Evolutionary conservation across 768 basidiomycete species (phyloP), one percentile per base, ranked within the genome.

Genomic region (Boletus vinaceobasis): DNA sequence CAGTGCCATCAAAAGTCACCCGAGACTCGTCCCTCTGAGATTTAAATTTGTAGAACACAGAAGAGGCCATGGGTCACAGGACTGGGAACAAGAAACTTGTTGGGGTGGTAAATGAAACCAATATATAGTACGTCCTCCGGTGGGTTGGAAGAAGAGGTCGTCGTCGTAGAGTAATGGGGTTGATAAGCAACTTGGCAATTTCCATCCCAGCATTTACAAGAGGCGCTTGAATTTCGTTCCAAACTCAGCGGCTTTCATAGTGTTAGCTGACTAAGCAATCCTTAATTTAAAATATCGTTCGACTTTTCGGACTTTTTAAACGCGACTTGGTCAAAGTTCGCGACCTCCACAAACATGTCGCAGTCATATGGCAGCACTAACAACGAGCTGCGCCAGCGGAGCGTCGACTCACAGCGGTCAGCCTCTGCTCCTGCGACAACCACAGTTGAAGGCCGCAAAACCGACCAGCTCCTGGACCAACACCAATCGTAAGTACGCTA

Each of bases 11-110:
- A 78, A 99, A 98, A 50, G 92, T 87, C 72, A 99, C 86, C 69
- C 93, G 80, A 54, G 93, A 94, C 74, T 98, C 96, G 77, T 90
- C 87, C 77, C 82, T 91, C 71, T 92, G 88, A 62, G 93, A 93
- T 72, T 86, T 91, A 87, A 97, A 99, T 76, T 88, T 90, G 86
- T 96, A 98, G 77, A 93, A 97, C 71, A 98, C 93, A 75, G 92
- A 93, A 68, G 94, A 96, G 66, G 90, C 84, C 91, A 88, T 88
- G 58, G 51, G 31, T 31, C 49, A 60, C 57, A 62, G 40, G 39
- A 55, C 53, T 44, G 50, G 43, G 48, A 44, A 48, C 38, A 52
- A 50, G n/a, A 49, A 59, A 60, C 37, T 43, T 55, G 61, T 43
- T 48, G 59, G 33, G 27, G 36, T 27, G 21, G 46, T 48, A 35